A percentile compares a stretch with the other conserved stretches of the same genome.
These are phyloP conservation scores for Bretziella fagacearum DNA, from an alignment of 2,329 filamentous ascomycete genomes.

Conservation along the genomic window DNA sequence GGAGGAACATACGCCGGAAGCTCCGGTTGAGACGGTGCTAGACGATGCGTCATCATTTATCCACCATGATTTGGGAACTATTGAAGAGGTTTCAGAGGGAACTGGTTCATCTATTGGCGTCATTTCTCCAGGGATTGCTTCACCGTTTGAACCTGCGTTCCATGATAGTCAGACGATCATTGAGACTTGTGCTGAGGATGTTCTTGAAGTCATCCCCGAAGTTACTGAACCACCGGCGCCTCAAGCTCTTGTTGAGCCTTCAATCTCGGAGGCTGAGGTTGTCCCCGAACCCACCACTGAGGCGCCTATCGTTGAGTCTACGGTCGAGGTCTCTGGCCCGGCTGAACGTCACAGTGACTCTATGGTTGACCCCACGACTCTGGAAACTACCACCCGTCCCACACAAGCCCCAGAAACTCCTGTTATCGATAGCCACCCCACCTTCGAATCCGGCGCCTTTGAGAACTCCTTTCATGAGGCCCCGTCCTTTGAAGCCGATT, in stretches of 20 bases:
- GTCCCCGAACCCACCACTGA: slow-evolving; percentile 15
- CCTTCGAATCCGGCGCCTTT: not conserved
- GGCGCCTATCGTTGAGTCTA: not conserved
- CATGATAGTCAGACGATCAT: not conserved
- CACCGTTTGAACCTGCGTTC: not conserved
- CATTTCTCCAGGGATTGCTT: not conserved
- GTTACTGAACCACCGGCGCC: not conserved
- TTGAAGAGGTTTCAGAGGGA: not conserved
- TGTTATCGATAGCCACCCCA: not conserved
- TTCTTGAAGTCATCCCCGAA: not conserved
- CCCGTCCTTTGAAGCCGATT: not conserved
- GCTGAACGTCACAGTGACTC: not conserved
- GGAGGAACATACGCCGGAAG: not conserved
- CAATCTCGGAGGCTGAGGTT: too few relatives aligned
- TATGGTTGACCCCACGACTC: not conserved
- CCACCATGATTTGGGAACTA: not conserved
- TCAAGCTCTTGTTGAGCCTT: too few relatives aligned
- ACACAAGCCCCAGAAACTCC: not conserved
- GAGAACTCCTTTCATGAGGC: not conserved
- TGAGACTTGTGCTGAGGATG: not conserved
- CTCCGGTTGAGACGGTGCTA: not conserved
- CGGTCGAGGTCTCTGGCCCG: not conserved
- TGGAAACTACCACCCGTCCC: not conserved
- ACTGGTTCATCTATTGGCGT: not conserved
- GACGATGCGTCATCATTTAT: not conserved